phyloP scores from a whole-genome alignment of 2,329 filamentous ascomycete species.

The Arthrobotrys conoides region DNA sequence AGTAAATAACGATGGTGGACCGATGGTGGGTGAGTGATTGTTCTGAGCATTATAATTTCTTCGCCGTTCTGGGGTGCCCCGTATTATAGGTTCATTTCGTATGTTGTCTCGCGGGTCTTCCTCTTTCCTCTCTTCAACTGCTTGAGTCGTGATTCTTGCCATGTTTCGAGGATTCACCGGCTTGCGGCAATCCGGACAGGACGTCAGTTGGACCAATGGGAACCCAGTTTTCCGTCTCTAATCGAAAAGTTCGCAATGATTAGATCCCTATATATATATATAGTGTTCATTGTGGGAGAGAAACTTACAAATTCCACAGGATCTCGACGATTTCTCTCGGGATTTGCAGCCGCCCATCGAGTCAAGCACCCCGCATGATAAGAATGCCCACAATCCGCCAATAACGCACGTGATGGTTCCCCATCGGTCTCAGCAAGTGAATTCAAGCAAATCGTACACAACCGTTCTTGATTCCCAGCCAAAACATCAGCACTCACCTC shows the following conservation, averaged over 20 bases:
- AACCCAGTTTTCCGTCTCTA: constrained; percentile 30
- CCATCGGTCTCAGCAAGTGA: constrained; percentile 5
- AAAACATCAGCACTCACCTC: constrained; percentile 11
- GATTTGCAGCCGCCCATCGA: constrained; percentile 18
- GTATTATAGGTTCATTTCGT: background rate
- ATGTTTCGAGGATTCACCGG: constrained; percentile 32
- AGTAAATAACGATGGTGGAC: constrained; percentile 22
- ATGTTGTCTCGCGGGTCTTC: background rate
- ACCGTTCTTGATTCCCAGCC: background rate
- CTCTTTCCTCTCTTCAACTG: background rate
- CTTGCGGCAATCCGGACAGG: constrained; percentile 36
- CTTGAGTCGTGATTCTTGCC: constrained; percentile 26
- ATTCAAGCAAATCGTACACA: constrained; percentile 33
- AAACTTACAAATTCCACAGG: constrained; percentile 39
- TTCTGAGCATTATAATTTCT: background rate
- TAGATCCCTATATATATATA: background rate
- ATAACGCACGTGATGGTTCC: background rate
- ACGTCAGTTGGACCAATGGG: constrained; percentile 19
- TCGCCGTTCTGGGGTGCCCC: background rate
- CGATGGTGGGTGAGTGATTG: constrained; percentile 24
- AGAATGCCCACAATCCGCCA: constrained; percentile 36
- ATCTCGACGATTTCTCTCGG: constrained; percentile 20
- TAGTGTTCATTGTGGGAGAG: too few relatives aligned
- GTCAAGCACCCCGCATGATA: constrained; percentile 33
- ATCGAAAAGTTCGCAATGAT: background rate